A percentile compares a stretch with the other conserved stretches of the same genome.
Conservation (phyloP, 768 basidiomycete genomes). For the Tulasnella sp. region DNA sequence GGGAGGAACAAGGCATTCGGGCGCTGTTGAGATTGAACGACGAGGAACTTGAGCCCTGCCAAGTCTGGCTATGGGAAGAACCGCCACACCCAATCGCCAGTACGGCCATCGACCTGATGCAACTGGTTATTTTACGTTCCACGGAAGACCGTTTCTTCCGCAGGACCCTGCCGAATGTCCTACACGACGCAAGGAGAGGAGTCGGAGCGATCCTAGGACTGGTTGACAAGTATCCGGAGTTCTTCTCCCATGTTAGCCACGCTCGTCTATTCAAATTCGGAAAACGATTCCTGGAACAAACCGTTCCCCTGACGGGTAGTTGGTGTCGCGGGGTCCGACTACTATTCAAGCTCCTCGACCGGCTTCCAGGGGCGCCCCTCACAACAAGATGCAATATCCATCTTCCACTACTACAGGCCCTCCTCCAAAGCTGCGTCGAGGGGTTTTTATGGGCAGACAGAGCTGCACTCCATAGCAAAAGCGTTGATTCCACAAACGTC, state of each 20-base stretch:
- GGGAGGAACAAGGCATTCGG: not conserved
- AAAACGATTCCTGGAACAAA: not conserved
- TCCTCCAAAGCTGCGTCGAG: not conserved
- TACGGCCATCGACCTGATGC: not conserved
- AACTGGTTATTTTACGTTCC: not conserved
- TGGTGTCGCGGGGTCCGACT: not conserved
- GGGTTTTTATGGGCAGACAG: not conserved
- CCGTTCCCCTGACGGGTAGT: not conserved
- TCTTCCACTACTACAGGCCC: not conserved
- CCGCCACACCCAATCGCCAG: not conserved
- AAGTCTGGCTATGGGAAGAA: not conserved
- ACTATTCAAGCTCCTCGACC: not conserved
- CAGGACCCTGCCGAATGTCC: not conserved
- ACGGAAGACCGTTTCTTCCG: not conserved
- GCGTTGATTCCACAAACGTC: not conserved
- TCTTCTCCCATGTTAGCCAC: not conserved
- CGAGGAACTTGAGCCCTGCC: not conserved
- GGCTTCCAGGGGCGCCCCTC: not conserved
- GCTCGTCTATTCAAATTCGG: not conserved
- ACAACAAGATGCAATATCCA: not conserved
- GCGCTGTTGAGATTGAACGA: not conserved
- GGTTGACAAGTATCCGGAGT: not conserved
- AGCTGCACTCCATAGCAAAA: not conserved
- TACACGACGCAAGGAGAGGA: not conserved
- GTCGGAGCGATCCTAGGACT: not conserved